These are phyloP conservation scores for Dittrichia graveolens DNA, from an alignment of 129 eudicot species.

Conservation along the genomic window DNA sequence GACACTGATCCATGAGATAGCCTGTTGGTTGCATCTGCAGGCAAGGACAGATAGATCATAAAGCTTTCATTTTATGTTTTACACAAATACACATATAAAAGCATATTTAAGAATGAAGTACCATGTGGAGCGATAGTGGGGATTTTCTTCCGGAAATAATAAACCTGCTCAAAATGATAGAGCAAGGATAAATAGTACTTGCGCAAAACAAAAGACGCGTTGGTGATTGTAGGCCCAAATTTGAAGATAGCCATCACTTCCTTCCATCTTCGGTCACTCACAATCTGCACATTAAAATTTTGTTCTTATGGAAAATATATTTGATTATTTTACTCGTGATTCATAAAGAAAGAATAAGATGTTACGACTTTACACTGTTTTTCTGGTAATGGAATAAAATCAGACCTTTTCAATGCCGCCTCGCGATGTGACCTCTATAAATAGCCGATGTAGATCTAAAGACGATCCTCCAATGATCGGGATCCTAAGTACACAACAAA, in stretches of 20 bases:
- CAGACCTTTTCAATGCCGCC: conserved; percentile 91
- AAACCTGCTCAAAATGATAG: conserved; percentile 93
- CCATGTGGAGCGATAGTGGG: conserved; percentile 48
- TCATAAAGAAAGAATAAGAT: conserved; percentile 12
- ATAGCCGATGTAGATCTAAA: conserved; percentile 79
- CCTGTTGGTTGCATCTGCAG: conserved; percentile 50
- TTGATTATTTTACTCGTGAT: background rate
- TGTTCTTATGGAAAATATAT: background rate
- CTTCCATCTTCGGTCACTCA: conserved; percentile 84
- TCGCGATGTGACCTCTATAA: conserved; percentile 88
- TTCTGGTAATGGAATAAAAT: conserved; percentile 2
- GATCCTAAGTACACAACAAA: conserved; percentile 44
- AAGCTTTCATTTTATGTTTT: background rate
- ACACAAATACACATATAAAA: conserved; percentile 14
- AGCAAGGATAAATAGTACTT: conserved; percentile 78
- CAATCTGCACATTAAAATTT: conserved; percentile 43
- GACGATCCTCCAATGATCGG: conserved; percentile 78
- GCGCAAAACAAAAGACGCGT: conserved; percentile 73
- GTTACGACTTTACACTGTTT: background rate
- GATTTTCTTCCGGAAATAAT: conserved; percentile 63
- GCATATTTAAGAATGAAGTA: conserved; percentile 28
- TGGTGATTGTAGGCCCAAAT: conserved; percentile 69
- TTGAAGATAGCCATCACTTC: conserved; percentile 66
- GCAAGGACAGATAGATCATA: conserved; percentile 4
- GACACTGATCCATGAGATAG: conserved; percentile 53